These are phyloP conservation scores for Hortaea sp. DNA, from an alignment of 2,329 filamentous ascomycete species.

Conservation along the genomic window DNA sequence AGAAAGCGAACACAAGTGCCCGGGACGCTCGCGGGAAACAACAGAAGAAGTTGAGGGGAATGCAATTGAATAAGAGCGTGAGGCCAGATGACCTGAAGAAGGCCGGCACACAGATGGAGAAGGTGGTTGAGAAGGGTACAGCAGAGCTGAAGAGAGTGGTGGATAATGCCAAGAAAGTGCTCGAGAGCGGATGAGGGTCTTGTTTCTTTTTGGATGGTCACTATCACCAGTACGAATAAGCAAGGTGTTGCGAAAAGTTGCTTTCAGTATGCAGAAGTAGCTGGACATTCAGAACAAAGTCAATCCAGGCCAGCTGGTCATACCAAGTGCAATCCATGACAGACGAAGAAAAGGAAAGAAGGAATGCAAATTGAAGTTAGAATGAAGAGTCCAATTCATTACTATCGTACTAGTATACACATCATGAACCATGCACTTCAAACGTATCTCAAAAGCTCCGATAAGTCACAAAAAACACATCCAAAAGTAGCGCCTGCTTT, in stretches of 20 bases:
- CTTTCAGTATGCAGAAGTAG: too few species aligned
- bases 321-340: too few species aligned
- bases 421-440: background rate
- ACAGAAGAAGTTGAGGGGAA: slow-evolving; percentile 39
- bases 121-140: slow-evolving; percentile 39
- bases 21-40: slow-evolving; percentile 36
- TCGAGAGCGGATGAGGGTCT: slow-evolving; percentile 22
- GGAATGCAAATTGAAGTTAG: too few species aligned
- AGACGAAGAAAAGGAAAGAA: too few species aligned
- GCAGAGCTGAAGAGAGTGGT: slow-evolving; percentile 40
- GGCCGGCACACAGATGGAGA: slow-evolving; percentile 40
- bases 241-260: too few species aligned
- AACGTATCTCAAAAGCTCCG: too few species aligned
- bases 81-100: slow-evolving; percentile 41
- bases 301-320: too few species aligned
- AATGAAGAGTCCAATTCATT: too few species aligned
- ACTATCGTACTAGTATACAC: background rate
- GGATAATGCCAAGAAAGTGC: slow-evolving; percentile 38
- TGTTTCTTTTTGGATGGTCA: background rate
- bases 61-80: slow-evolving; percentile 32
- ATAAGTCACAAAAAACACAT: background rate
- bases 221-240: too few species aligned
- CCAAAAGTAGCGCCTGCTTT: background rate
- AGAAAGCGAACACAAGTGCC: slow-evolving; percentile 32
- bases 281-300: too few species aligned